Base-by-base conservation (phyloP, 2,329 filamentous ascomycete genomes). In the Diplodia scrobiculata region DNA sequence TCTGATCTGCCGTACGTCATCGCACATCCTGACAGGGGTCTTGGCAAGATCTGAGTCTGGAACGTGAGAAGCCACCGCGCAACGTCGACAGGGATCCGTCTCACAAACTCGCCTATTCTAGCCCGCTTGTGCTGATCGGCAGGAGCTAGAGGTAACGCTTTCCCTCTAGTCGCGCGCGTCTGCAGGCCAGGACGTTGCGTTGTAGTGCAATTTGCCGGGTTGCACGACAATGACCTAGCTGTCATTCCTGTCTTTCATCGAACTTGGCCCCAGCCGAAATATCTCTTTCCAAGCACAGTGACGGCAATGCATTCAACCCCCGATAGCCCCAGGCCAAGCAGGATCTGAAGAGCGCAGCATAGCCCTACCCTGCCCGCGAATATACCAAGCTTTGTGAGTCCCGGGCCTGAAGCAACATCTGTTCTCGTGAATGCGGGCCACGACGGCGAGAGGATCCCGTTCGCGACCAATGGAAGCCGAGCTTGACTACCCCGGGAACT, bases 291-390 rank as follows among this genome's bases (percentile, higher is more conserved):
- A 29, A 74, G 52, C 25, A 68, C 71, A 2, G 72, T 72, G 5
- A 76, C 71, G 1, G 69, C 69, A n/a, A 71, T 51, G 62, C 74
- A 77, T 55, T 77, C 73, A 53, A 69, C 64, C n/a, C 73, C 71
- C 75, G 75, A 78, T 6, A 78, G 59, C 11, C 68, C 66, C 5
- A 78, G 70, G 54, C 77, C 75, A 45, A 77, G 69, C n/a, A 69
- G 69, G 7, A 77, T 27, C 41, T 77, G 75, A 11, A 76, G 48
- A 17, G 67, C 70, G 64, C 72, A 72, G 68, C 73, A 77, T 14
- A 78, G 69, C 52, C 72, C 74, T 59, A 77, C 64, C 10, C 74
- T 74, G 11, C 73, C 77, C 10, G 73, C 32, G 14, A 73, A 71
- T 11, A 68, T 67, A 29, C 74, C 72, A 71, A 69, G 51, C 66